Conservation (phyloP, 148 eudicot genomes). For the Nepenthes gracilis region DNA sequence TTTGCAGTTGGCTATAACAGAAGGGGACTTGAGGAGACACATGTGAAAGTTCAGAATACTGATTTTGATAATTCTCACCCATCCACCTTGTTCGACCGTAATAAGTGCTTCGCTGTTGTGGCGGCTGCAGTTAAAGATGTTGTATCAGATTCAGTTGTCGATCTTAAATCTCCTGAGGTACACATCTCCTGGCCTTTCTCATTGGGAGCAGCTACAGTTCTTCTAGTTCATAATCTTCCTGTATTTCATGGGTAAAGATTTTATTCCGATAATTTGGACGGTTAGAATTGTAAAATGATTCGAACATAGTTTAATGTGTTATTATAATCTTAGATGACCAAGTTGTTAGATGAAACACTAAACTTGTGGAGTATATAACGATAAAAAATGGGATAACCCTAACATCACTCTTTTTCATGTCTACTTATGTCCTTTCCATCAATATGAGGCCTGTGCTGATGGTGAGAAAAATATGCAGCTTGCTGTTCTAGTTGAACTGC, state of each 20-base stretch:
- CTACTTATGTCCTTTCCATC: background rate
- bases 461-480: conserved; percentile 27
- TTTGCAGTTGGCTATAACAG: conserved; percentile 80
- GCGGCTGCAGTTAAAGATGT: conserved; percentile 51
- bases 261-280: no score
- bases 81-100: conserved; percentile 39
- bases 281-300: no score
- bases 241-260: no score
- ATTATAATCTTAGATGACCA: no score
- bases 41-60: conserved; percentile 24
- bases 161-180: conserved; percentile 77
- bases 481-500: conserved; percentile 47
- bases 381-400: no score
- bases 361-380: no score
- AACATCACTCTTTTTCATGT: background rate
- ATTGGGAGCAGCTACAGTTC: no score
- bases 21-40: conserved; percentile 67
- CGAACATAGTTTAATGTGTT: no score
- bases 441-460: conserved; percentile 4
- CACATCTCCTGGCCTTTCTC: background rate
- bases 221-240: no score
- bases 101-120: conserved; percentile 54
- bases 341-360: no score
- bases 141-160: conserved; percentile 55
- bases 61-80: conserved; percentile 16